A percentile compares a stretch with the other conserved stretches of the same genome.
These are phyloP conservation scores for Corymbia citriodora DNA, from an alignment of 441 rosid species.

Conservation along the genomic window DNA sequence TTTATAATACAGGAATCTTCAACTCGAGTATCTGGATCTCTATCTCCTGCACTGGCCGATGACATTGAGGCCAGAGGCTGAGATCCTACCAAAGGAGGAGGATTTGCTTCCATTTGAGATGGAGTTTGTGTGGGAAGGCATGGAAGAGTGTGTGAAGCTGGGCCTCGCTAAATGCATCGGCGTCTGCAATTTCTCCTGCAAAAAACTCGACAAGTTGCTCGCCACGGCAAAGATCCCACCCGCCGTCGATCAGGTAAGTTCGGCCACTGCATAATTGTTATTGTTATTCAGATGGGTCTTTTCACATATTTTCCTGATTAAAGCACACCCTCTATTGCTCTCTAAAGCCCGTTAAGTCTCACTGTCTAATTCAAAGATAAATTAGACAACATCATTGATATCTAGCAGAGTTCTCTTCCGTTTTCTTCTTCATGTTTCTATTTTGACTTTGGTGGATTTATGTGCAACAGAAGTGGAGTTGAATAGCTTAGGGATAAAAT, in stretches of 20 bases:
- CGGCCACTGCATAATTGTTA: background rate
- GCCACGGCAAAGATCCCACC: background rate
- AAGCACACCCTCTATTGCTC: background rate
- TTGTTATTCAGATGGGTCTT: background rate
- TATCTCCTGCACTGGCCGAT: background rate
- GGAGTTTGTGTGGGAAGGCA: background rate
- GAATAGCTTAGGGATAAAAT: background rate
- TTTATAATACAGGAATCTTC: background rate
- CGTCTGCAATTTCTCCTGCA: background rate
- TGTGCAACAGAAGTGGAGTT: background rate
- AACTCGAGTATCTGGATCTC: background rate
- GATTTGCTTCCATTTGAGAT: background rate
- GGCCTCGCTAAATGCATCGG: background rate
- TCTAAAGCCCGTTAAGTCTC: background rate
- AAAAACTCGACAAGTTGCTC: background rate
- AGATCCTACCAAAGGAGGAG: background rate
- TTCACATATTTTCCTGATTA: background rate
- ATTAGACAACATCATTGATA: background rate
- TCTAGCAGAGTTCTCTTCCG: background rate
- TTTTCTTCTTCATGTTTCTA: background rate
- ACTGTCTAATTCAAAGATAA: background rate
- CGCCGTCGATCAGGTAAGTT: background rate
- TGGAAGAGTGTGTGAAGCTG: background rate
- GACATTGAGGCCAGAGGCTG: background rate
- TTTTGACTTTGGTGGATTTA: background rate